Conservation (phyloP, 2,329 filamentous ascomycete genomes). For the Epichloe sibirici region DNA sequence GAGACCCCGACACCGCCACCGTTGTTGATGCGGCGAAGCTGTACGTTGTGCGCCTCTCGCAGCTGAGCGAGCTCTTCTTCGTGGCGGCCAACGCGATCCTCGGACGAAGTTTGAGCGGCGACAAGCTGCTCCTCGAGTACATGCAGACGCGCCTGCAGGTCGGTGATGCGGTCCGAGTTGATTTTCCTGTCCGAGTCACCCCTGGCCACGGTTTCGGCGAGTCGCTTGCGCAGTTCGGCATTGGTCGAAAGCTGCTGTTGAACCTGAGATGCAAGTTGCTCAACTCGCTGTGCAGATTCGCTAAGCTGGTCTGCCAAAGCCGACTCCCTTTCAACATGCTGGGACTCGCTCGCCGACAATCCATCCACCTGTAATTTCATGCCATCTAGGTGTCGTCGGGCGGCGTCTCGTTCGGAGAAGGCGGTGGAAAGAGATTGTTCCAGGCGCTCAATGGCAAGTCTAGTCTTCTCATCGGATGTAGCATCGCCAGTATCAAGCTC, state of each 20-base stretch:
- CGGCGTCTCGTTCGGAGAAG: constrained; percentile 60
- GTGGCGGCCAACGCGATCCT: constrained; percentile 70
- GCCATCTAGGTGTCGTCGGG: constrained; percentile 49
- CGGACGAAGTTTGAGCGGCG: constrained; percentile 70
- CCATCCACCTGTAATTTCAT: constrained; percentile 50
- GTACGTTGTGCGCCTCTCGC: constrained; percentile 63
- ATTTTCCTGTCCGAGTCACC: constrained; percentile 74
- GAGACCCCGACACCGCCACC: constrained; percentile 18
- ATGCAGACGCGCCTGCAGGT: constrained; percentile 70
- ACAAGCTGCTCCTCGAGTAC: constrained; percentile 74
- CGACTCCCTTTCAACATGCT: constrained; percentile 46
- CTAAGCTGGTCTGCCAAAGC: constrained; percentile 57
- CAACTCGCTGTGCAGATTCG: constrained; percentile 63
- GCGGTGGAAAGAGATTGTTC: constrained; percentile 57
- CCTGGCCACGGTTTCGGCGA: constrained; percentile 67
- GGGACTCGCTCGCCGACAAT: constrained; percentile 43
- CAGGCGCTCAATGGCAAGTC: constrained; percentile 50
- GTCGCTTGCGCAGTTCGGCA: constrained; percentile 58
- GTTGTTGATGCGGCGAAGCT: constrained; percentile 63
- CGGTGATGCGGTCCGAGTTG: constrained; percentile 71
- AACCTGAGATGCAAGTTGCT: constrained; percentile 68
- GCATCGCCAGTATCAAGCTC: constrained; percentile 34
- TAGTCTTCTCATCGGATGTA: constrained; percentile 43
- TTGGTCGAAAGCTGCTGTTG: constrained; percentile 72
- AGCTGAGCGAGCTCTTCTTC: constrained; percentile 73